These are phyloP conservation scores for Xylaria sp. DNA, from an alignment of 2,329 filamentous ascomycete genomes.

Conservation along the genomic window DNA sequence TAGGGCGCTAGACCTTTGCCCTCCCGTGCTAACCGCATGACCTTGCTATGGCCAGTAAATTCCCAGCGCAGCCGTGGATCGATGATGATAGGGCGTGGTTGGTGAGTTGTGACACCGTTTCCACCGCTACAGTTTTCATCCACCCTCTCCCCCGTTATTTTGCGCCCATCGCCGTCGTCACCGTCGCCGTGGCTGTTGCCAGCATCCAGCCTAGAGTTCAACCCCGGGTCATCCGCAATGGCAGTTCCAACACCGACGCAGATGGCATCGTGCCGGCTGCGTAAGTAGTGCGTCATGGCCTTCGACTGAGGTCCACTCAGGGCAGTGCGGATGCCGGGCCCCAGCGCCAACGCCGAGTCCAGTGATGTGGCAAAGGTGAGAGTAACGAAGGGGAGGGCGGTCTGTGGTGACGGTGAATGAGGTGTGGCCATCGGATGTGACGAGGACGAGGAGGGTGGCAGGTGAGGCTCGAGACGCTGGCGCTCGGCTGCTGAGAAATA, in stretches of 20 bases:
- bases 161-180: not conserved
- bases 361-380: constrained; percentile 93
- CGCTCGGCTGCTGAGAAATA: constrained; percentile 46
- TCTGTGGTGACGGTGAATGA: constrained; percentile 7
- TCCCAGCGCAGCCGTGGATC: constrained; percentile 83
- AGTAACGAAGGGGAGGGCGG: constrained; percentile 64
- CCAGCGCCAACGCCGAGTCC: constrained; percentile 80
- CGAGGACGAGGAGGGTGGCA: constrained; percentile 40
- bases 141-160: constrained; percentile 45
- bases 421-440: not conserved
- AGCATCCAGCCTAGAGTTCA: constrained; percentile 81
- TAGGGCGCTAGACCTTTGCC: constrained; percentile 79
- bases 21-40: constrained; percentile 71
- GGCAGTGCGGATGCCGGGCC: constrained; percentile 81
- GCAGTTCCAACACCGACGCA: constrained; percentile 87
- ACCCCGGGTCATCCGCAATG: constrained; percentile 82
- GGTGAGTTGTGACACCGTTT: constrained; percentile 54
- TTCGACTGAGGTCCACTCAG: constrained; percentile 87
- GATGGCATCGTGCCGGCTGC: constrained; percentile 84
- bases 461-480: constrained; percentile 48
- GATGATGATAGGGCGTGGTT: constrained; percentile 84
- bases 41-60: constrained; percentile 68
- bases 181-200: constrained; percentile 39
- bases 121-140: constrained; percentile 18
- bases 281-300: constrained; percentile 92